These are phyloP conservation scores for Cryphonectria nitschkei DNA, from an alignment of 2,329 filamentous ascomycete species.

Conservation along the genomic window DNA sequence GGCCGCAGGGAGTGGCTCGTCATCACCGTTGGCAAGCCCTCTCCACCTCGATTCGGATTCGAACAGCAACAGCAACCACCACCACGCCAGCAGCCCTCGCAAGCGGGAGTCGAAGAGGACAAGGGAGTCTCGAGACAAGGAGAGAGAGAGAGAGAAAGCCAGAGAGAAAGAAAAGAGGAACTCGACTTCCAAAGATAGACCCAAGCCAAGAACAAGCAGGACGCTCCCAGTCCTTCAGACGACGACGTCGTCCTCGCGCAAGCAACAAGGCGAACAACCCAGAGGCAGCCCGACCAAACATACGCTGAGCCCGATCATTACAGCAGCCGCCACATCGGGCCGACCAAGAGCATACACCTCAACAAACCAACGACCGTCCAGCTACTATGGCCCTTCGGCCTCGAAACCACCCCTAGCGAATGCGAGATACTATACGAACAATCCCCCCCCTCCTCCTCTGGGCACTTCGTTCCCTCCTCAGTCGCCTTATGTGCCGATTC, in stretches of 20 bases:
- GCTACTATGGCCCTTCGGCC: slow-evolving; percentile 40
- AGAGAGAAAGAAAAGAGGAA: slow-evolving; percentile 38
- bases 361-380: slow-evolving; percentile 36
- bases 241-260: slow-evolving; percentile 32
- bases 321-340: slow-evolving; percentile 30
- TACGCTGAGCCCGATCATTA: slow-evolving; percentile 30
- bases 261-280: slow-evolving; percentile 41
- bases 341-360: slow-evolving; percentile 47
- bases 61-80: slow-evolving; percentile 35
- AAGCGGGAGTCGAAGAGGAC: slow-evolving; percentile 40
- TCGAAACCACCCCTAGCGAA: slow-evolving; percentile 44
- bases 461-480: slow-evolving; percentile 32
- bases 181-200: slow-evolving; percentile 19
- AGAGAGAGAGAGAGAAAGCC: slow-evolving; percentile 34
- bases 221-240: slow-evolving; percentile 39
- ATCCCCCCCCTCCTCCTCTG: slow-evolving; percentile 24
- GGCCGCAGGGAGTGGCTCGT: slow-evolving; percentile 42
- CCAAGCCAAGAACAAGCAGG: slow-evolving; percentile 37
- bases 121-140: slow-evolving; percentile 35
- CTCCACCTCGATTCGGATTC: slow-evolving; percentile 49
- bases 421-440: slow-evolving; percentile 40
- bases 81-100: slow-evolving; percentile 40
- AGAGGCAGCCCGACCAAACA: slow-evolving; percentile 41
- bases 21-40: slow-evolving; percentile 36
- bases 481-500: background rate